Conservation (phyloP, 306 rosid genomes). For the Chamaecrista fasciculata region DNA sequence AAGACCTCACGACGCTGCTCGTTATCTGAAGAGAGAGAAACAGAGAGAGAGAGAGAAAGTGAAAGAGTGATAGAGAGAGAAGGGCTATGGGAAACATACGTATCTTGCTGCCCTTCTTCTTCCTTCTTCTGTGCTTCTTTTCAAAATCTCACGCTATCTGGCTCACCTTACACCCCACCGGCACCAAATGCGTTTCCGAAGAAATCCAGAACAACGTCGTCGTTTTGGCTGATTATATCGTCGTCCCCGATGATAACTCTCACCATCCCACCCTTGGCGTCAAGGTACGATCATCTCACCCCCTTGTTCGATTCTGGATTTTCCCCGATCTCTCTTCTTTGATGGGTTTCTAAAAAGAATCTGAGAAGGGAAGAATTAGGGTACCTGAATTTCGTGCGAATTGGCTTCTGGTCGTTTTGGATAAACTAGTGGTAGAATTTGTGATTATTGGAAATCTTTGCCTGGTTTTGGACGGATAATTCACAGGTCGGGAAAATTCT, state of each 20-base stretch:
- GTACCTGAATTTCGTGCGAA: not conserved
- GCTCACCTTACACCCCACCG: constrained; percentile 58
- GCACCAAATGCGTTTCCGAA: constrained; percentile 91
- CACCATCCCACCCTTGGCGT: constrained; percentile 55
- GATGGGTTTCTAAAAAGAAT: constrained; percentile 12
- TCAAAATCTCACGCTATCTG: constrained; percentile 41
- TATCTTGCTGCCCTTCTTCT: constrained; percentile 27
- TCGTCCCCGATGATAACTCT: constrained; percentile 50
- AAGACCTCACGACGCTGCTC: not conserved
- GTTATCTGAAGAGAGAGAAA: not conserved
- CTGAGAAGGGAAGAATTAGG: not conserved
- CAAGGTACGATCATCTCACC: constrained; percentile 48
- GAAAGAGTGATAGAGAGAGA: constrained; percentile 24
- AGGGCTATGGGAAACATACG: constrained; percentile 31
- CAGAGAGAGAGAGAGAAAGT: not conserved
- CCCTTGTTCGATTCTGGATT: constrained; percentile 6
- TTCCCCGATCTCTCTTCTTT: not conserved
- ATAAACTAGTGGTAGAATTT: not conserved
- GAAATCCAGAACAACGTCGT: constrained; percentile 92
- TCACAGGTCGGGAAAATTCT: constrained; percentile 13
- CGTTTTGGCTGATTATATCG: constrained; percentile 80
- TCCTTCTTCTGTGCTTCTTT: constrained; percentile 28
- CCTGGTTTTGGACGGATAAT: not conserved
- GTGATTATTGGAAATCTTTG: not conserved
- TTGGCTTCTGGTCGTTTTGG: not conserved